Percentiles rank a stretch among this genome's conserved stretches.
These are phyloP conservation scores for Oenanthe sinensis DNA, from an alignment of 129 eudicot genomes.

Conservation along the genomic window DNA sequence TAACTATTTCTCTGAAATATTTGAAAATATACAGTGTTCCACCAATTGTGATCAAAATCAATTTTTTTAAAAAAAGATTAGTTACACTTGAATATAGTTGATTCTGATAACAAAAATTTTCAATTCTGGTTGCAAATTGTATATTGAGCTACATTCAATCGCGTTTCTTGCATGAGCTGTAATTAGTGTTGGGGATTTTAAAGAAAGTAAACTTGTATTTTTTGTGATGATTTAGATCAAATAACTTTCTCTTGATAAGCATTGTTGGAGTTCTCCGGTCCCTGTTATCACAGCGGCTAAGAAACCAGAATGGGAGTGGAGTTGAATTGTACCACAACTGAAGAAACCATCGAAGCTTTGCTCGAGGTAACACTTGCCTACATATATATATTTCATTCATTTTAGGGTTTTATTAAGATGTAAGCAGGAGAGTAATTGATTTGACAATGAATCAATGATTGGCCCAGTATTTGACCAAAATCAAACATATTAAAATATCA, in stretches of 20 bases:
- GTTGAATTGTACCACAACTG: background rate
- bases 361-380: background rate
- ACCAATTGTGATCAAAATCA: too few species aligned
- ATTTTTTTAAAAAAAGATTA: too few species aligned
- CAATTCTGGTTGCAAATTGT: too few species aligned
- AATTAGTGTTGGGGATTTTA: too few species aligned
- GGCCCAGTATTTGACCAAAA: background rate
- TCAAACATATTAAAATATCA: too few species aligned
- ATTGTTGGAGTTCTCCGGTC: background rate
- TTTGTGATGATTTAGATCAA: background rate
- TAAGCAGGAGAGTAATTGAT: background rate
- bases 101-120: too few species aligned
- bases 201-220: background rate
- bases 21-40: too few species aligned
- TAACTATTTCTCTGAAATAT: too few species aligned
- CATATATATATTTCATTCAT: background rate
- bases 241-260: background rate
- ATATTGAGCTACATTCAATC: too few species aligned
- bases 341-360: background rate
- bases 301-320: background rate
- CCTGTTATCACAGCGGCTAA: background rate
- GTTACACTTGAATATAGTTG: too few species aligned
- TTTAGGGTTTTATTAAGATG: background rate
- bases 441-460: background rate
- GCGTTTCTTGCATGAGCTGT: too few species aligned